Percentiles rank a stretch among this genome's conserved stretches.
Evolutionary conservation across 2,329 filamentous ascomycete genomes (phyloP).

Genomic region (Onygena corvina): DNA sequence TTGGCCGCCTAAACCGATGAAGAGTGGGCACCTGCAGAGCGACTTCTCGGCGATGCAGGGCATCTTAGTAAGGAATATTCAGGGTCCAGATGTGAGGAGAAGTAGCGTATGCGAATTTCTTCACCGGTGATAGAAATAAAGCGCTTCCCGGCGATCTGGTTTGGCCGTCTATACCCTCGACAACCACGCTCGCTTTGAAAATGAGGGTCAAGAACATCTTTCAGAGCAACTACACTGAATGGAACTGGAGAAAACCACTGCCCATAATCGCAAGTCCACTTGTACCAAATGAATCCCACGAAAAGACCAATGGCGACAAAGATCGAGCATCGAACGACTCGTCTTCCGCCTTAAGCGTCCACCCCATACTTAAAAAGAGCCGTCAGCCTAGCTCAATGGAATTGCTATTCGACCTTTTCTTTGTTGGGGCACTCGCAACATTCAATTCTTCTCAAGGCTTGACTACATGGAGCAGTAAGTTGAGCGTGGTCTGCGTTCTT

Average conservation of each 20-base stretch:
- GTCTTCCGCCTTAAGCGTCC: not conserved
- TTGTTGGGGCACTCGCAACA: slow-evolving; percentile 52
- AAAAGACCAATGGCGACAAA: not conserved
- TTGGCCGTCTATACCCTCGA: not conserved
- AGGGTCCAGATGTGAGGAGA: no score
- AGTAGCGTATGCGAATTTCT: no score
- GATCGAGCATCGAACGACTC: not conserved
- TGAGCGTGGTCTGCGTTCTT: not conserved
- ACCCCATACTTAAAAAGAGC: slow-evolving; percentile 8
- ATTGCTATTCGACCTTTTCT: slow-evolving; percentile 50
- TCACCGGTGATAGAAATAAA: no score
- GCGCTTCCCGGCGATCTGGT: no score
- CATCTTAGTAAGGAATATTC: no score
- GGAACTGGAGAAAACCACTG: slow-evolving; percentile 10
- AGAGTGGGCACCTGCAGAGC: no score
- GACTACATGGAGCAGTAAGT: slow-evolving; percentile 24
- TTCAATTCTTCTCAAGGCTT: slow-evolving; percentile 48
- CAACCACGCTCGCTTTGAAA: not conserved
- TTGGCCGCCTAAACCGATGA: no score
- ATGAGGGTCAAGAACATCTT: slow-evolving; percentile 14
- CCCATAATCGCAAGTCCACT: slow-evolving; percentile 8
- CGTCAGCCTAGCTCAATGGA: slow-evolving; percentile 39
- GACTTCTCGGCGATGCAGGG: no score
- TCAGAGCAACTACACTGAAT: slow-evolving; percentile 7
- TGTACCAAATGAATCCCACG: not conserved